Evolutionary conservation across 2,329 filamentous ascomycete genomes (phyloP).

Genomic region (Decorospora gaudefroyi): DNA sequence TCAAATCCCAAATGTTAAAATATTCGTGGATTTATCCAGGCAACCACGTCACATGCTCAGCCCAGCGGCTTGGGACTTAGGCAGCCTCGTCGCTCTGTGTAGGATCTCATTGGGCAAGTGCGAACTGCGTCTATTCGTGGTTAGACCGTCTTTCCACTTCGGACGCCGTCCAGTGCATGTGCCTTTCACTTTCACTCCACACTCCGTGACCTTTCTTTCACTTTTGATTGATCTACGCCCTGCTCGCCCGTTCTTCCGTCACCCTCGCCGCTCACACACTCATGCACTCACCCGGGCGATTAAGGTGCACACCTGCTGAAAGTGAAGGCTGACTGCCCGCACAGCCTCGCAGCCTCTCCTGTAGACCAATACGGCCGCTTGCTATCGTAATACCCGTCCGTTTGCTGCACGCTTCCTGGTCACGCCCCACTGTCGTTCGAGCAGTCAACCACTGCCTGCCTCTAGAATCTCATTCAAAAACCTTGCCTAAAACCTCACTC

Average conservation of each 20-base stretch:
- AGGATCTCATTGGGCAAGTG: neutral
- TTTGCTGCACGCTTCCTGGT: neutral
- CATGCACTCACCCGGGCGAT: no score
- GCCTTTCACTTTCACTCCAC: neutral
- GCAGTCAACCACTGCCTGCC: no score
- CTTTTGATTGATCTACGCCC: no score
- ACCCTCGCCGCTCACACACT: neutral
- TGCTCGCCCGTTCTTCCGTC: neutral
- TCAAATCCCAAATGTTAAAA: neutral
- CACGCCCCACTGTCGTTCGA: no score
- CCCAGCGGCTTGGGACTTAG: neutral
- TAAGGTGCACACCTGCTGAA: no score
- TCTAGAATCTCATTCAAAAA: no score
- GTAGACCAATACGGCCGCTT: neutral
- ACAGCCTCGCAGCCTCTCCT: conserved; percentile 1
- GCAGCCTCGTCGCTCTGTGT: neutral
- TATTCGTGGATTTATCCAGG: neutral
- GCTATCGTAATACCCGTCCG: neutral
- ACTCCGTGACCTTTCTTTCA: neutral
- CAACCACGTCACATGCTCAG: conserved; percentile 3
- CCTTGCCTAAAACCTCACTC: no score
- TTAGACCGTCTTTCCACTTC: conserved; percentile 1
- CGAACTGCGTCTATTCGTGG: conserved; percentile 2
- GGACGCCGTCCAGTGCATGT: no score
- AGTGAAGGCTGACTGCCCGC: neutral